These are phyloP conservation scores for Camelina hispida DNA, from an alignment of 345 rosid species.

Conservation along the genomic window DNA sequence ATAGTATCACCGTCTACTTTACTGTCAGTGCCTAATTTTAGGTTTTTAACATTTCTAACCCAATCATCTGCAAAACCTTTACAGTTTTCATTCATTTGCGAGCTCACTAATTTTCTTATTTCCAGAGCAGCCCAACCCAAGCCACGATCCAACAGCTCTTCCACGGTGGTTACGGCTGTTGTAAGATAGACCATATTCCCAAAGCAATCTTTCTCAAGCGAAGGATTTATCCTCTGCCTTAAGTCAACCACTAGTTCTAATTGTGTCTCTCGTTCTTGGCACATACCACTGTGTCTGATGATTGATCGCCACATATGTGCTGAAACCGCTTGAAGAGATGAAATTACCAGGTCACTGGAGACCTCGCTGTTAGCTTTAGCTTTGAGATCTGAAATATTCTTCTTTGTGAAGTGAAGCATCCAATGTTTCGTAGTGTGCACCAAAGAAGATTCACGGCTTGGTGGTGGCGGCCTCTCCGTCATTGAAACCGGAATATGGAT, in stretches of 20 bases:
- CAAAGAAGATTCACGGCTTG: no score
- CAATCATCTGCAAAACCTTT: conserved; percentile 7
- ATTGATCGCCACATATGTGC: no score
- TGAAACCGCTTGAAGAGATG: no score
- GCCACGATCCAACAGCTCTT: background rate
- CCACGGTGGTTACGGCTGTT: background rate
- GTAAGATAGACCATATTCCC: conserved; percentile 39
- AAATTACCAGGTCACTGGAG: no score
- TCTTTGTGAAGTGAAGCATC: no score
- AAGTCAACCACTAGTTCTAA: background rate
- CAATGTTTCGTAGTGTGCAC: no score
- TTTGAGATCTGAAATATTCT: no score
- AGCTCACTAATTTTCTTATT: background rate
- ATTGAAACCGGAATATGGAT: conserved; percentile 41
- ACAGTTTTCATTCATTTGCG: background rate
- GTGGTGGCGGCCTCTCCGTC: no score
- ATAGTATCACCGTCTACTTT: conserved; percentile 9
- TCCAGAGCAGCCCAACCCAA: conserved; percentile 15
- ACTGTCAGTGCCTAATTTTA: background rate
- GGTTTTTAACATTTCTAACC: conserved; percentile 11
- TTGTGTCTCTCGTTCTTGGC: no score
- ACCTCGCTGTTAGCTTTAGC: no score
- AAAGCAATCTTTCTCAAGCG: conserved; percentile 45
- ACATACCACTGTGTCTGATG: no score
- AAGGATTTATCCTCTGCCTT: conserved; percentile 42